These are phyloP conservation scores for Fusarium neocosmosporiellum DNA, from an alignment of 2,329 filamentous ascomycete species.

Conservation along the genomic window DNA sequence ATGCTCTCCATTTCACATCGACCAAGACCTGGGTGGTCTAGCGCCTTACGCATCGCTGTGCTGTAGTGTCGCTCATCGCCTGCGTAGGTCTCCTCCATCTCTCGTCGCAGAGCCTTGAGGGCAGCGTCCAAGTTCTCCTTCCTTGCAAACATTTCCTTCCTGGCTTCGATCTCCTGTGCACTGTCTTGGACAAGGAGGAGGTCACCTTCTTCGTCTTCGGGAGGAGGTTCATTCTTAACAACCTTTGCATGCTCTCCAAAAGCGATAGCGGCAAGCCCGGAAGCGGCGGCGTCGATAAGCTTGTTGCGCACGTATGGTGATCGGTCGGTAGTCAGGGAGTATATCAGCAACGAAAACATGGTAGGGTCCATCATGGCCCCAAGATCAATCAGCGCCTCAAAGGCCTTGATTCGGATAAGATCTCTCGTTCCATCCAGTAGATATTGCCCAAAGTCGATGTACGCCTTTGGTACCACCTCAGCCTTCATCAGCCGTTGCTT, in stretches of 20 bases:
- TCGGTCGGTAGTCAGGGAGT: constrained; percentile 68
- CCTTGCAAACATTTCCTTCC: constrained; percentile 71
- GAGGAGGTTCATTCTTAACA: constrained; percentile 52
- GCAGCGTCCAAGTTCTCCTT: constrained; percentile 72
- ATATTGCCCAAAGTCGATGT: constrained; percentile 71
- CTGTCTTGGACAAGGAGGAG: constrained; percentile 57
- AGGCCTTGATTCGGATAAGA: constrained; percentile 73
- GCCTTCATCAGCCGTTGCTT: constrained; percentile 73
- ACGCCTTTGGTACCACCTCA: constrained; percentile 65
- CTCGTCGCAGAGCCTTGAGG: constrained; percentile 55
- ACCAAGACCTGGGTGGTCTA: constrained; percentile 54
- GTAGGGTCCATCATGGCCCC: constrained; percentile 66
- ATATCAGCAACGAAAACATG: constrained; percentile 68
- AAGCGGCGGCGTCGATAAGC: constrained; percentile 68
- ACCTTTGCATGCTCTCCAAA: constrained; percentile 68
- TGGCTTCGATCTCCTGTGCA: constrained; percentile 65
- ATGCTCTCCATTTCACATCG: constrained; percentile 56
- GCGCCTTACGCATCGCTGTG: constrained; percentile 56
- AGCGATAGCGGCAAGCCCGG: constrained; percentile 71
- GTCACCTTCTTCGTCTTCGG: constrained; percentile 50
- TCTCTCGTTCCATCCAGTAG: constrained; percentile 73
- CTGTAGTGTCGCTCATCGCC: constrained; percentile 53
- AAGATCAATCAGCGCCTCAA: constrained; percentile 72
- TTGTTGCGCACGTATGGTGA: constrained; percentile 72
- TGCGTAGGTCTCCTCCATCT: constrained; percentile 57